Percentiles rank a stretch among this genome's conserved stretches.
Conservation (phyloP, 805 yeast genomes). For the Candida piceae region DNA sequence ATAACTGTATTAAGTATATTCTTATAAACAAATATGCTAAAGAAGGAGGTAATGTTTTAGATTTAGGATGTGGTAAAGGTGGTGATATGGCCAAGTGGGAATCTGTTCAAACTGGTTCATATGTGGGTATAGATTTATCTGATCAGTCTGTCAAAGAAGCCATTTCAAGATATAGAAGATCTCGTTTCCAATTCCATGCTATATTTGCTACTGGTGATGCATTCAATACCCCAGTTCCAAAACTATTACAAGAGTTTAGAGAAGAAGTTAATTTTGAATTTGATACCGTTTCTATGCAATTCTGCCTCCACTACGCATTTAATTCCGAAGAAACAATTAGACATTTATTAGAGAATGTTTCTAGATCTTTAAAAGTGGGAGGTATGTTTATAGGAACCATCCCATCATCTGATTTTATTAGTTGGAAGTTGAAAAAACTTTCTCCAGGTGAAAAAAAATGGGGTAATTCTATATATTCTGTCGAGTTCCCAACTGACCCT, state of each 20-base stretch:
- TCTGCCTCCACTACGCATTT: slow-evolving; percentile 93
- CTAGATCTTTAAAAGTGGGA: slow-evolving; percentile 70
- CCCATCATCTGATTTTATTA: slow-evolving; percentile 83
- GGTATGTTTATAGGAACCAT: slow-evolving; percentile 92
- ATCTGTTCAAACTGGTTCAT: slow-evolving; percentile 64
- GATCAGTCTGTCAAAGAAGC: slow-evolving; percentile 87
- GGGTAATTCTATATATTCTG: slow-evolving; percentile 83
- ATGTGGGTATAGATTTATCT: slow-evolving; percentile 88
- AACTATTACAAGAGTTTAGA: slow-evolving; percentile 55
- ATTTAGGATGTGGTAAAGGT: slow-evolving; percentile 96
- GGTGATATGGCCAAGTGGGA: slow-evolving; percentile 94
- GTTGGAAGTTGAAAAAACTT: slow-evolving; percentile 55
- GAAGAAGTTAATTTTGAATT: slow-evolving; percentile 74
- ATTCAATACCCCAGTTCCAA: slow-evolving; percentile 65
- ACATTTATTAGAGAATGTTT: slow-evolving; percentile 65
- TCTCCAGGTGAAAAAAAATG: slow-evolving; percentile 53
- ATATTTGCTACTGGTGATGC: slow-evolving; percentile 92
- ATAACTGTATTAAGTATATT: slow-evolving; percentile 86
- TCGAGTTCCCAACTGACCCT: slow-evolving; percentile 72
- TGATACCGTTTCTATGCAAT: slow-evolving; percentile 85
- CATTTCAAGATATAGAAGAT: slow-evolving; percentile 58
- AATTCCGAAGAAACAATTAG: slow-evolving; percentile 78
- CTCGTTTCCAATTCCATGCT: slow-evolving; percentile 39
- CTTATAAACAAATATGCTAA: slow-evolving; percentile 65
- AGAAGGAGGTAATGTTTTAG: slow-evolving; percentile 58